These are phyloP conservation scores for Leccinellum albellum DNA, from an alignment of 768 basidiomycete genomes.

Conservation along the genomic window DNA sequence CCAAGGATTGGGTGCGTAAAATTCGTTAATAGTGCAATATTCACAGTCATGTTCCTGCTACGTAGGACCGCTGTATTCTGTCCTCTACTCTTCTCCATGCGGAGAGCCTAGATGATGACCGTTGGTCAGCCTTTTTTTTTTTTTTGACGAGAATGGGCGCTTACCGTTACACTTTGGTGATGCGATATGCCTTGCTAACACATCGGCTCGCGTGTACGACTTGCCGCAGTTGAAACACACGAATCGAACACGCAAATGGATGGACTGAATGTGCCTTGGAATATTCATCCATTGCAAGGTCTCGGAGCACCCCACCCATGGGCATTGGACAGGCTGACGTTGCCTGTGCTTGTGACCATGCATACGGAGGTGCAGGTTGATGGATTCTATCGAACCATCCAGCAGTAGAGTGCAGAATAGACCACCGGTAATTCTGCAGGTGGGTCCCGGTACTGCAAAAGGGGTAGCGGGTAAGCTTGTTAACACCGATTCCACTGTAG, in stretches of 20 bases:
- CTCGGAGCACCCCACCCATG: slow-evolving; percentile 8
- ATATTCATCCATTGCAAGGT: slow-evolving; percentile 5
- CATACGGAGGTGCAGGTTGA: slow-evolving; percentile 9
- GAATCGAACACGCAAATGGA: slow-evolving; percentile 4
- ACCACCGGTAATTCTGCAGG: not conserved
- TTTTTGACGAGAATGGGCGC: not conserved
- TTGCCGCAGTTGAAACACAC: slow-evolving; percentile 2
- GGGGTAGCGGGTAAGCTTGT: not conserved
- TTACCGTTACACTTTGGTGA: slow-evolving; percentile 5
- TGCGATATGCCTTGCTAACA: not conserved
- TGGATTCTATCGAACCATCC: not conserved
- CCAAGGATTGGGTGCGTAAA: not conserved
- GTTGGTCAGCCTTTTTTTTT: not conserved
- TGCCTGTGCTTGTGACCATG: slow-evolving; percentile 9
- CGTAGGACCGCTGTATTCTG: not conserved
- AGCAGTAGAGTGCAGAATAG: slow-evolving; percentile 1
- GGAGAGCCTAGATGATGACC: not conserved
- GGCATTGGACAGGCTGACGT: not conserved
- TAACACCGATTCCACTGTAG: not conserved
- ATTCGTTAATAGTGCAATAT: not conserved
- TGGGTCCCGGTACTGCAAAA: not conserved
- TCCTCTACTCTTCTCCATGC: not conserved
- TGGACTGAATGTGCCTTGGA: slow-evolving; percentile 5
- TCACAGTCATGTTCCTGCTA: not conserved
- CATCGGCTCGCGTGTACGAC: slow-evolving; percentile 2